Conservation (phyloP, 1,139 yeast species). For the Kurtzmaniella quercitrusa region DNA sequence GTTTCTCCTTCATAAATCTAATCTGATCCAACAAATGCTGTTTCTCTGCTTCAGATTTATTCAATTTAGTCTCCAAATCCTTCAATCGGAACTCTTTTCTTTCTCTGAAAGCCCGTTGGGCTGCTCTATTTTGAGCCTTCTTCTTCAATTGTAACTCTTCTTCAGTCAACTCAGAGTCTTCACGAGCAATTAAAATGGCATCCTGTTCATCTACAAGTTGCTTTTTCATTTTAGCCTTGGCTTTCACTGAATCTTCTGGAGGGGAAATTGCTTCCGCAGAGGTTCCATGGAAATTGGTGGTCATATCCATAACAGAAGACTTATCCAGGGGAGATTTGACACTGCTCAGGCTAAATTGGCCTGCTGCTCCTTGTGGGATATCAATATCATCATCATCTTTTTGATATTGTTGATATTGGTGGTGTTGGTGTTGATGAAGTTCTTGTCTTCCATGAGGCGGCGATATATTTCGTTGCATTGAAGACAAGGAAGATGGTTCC, state of each 20-base stretch:
- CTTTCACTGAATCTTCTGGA: constrained; percentile 1
- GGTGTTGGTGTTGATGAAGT: no score
- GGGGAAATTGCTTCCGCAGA: not conserved
- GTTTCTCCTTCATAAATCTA: constrained; percentile 6
- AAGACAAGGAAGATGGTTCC: not conserved
- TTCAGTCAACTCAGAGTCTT: constrained; percentile 41
- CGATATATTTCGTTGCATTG: no score
- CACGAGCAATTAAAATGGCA: constrained; percentile 33
- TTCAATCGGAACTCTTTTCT: constrained; percentile 73
- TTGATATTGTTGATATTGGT: no score
- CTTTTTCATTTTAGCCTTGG: constrained; percentile 17
- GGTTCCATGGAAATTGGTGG: not conserved
- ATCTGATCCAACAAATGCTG: constrained; percentile 43
- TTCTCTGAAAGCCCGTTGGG: constrained; percentile 86
- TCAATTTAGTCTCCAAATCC: constrained; percentile 59
- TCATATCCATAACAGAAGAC: not conserved
- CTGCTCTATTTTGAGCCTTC: constrained; percentile 84
- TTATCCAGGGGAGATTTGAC: not conserved
- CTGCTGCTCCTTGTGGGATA: not conserved
- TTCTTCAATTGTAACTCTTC: constrained; percentile 52
- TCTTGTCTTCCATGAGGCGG: no score
- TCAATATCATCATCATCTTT: no score
- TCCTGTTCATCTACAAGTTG: constrained; percentile 35
- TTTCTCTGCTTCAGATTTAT: constrained; percentile 58
- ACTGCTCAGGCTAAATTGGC: not conserved